phyloP scores from a whole-genome alignment of 495 filamentous ascomycete genomes.

The Neurospora sublineolata region DNA sequence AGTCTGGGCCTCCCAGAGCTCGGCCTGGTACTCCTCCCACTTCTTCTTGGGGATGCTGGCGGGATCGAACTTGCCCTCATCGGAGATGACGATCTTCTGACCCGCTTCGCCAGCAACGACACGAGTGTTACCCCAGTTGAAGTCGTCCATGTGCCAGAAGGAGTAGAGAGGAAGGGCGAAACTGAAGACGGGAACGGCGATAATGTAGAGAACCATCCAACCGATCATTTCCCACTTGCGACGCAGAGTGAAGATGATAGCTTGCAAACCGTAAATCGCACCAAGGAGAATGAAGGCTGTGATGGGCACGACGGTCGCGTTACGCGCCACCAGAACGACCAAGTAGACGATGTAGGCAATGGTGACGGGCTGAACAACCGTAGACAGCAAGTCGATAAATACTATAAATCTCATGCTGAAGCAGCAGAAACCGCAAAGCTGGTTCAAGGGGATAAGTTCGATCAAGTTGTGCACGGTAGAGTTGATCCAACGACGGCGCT shows the following conservation, averaged over 20 bases:
- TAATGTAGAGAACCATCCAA: conserved; percentile 95
- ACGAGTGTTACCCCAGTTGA: conserved; percentile 95
- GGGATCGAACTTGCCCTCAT: conserved; percentile 98
- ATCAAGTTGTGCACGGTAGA: conserved; percentile 97
- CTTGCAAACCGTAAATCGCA: conserved; percentile 92
- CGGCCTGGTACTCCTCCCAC: conserved; percentile 98
- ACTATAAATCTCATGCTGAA: conserved; percentile 99
- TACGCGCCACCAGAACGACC: conserved; percentile 55
- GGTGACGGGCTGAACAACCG: conserved; percentile 82
- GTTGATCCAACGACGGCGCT: conserved; percentile 99
- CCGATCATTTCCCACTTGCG: conserved; percentile 99
- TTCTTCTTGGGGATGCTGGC: conserved; percentile 86
- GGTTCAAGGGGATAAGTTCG: conserved; percentile 82
- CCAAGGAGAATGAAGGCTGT: conserved; percentile 82
- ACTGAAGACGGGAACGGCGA: conserved; percentile 86
- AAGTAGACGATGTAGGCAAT: conserved; percentile 88
- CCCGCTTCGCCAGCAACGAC: conserved; percentile 94
- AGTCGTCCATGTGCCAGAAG: conserved; percentile 99
- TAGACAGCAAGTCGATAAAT: conserved; percentile 85
- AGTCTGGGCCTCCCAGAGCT: conserved; percentile 91
- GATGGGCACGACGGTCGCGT: conserved; percentile 56
- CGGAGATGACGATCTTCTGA: conserved; percentile 81
- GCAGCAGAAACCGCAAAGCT: conserved; percentile 98
- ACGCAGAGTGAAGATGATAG: conserved; percentile 89
- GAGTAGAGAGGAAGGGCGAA: conserved; percentile 86